A percentile compares a stretch with the other conserved stretches of the same genome.
Conservation (phyloP, 2,329 filamentous ascomycete species). For the Diaporthe aspalathi region DNA sequence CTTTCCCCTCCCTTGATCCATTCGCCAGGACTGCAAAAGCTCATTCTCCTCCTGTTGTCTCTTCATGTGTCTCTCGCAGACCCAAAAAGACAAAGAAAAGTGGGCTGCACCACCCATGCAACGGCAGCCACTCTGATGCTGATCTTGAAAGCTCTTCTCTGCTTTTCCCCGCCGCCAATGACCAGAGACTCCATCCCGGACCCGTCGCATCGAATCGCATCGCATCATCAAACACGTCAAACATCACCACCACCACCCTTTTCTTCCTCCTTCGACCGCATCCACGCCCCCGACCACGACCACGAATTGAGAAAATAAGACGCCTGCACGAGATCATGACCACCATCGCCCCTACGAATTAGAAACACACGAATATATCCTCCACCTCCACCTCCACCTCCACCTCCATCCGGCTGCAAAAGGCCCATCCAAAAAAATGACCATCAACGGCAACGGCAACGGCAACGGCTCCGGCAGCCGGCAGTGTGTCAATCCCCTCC, state of each 20-base stretch:
- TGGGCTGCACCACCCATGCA: neutral
- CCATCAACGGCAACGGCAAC: conserved; percentile 60
- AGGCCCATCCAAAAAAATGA: conserved; percentile 43
- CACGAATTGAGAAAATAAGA: neutral
- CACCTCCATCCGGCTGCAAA: conserved; percentile 40
- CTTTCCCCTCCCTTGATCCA: neutral
- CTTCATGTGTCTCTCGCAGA: no score
- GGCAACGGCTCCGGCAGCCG: conserved; percentile 48
- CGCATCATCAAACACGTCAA: neutral
- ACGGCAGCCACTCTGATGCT: neutral
- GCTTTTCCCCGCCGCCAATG: neutral
- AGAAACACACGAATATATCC: neutral
- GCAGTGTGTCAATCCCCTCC: conserved; percentile 70
- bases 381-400: neutral
- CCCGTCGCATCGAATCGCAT: conserved; percentile 19
- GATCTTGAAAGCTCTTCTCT: conserved; percentile 18
- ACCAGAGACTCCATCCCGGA: neutral
- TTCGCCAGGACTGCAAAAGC: neutral
- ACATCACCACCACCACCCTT: neutral
- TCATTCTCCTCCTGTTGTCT: neutral
- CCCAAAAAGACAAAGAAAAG: neutral
- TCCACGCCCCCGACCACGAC: neutral
- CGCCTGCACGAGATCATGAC: conserved; percentile 31
- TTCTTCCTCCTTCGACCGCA: neutral
- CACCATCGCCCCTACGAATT: conserved; percentile 19